These are phyloP conservation scores for Pestalotiopsis sp. DNA, from an alignment of 2,329 filamentous ascomycete species.

Conservation along the genomic window DNA sequence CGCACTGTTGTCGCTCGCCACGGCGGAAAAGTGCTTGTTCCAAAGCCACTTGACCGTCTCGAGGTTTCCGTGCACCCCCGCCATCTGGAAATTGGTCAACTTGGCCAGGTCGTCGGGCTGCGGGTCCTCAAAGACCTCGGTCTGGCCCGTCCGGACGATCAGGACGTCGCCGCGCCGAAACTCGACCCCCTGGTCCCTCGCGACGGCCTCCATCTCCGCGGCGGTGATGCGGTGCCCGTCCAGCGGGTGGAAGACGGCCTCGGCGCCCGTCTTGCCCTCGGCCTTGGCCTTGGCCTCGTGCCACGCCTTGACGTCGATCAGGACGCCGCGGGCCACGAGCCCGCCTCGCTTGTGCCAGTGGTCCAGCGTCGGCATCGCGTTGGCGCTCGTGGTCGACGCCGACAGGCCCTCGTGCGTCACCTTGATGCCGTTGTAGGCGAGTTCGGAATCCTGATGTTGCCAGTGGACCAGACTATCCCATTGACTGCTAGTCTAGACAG, in stretches of 20 bases:
- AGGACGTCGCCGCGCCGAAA: constrained; percentile 70
- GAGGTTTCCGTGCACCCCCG: constrained; percentile 48
- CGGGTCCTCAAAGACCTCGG: constrained; percentile 57
- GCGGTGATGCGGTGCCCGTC: constrained; percentile 55
- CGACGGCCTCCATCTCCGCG: constrained; percentile 59
- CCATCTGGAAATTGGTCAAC: constrained; percentile 29
- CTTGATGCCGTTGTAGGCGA: constrained; percentile 53
- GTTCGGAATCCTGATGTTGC: constrained; percentile 43
- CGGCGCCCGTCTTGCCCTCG: constrained; percentile 42
- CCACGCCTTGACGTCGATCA: constrained; percentile 55
- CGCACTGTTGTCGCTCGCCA: constrained; percentile 63
- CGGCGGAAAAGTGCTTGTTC: constrained; percentile 69
- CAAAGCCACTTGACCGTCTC: constrained; percentile 68
- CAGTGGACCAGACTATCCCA: constrained; percentile 59
- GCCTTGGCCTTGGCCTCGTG: constrained; percentile 43
- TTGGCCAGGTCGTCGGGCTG: constrained; percentile 37
- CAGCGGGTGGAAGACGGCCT: constrained; percentile 54
- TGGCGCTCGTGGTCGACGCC: constrained; percentile 30
- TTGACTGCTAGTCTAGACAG: constrained; percentile 42
- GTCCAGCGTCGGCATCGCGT: constrained; percentile 42
- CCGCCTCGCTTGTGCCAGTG: constrained; percentile 57
- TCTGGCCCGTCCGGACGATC: constrained; percentile 65
- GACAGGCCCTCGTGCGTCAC: constrained; percentile 37
- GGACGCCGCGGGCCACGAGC: constrained; percentile 56
- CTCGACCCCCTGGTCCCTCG: constrained; percentile 61